These are phyloP conservation scores for Dioszegia aurantiaca DNA, from an alignment of 768 basidiomycete species.

Conservation along the genomic window DNA sequence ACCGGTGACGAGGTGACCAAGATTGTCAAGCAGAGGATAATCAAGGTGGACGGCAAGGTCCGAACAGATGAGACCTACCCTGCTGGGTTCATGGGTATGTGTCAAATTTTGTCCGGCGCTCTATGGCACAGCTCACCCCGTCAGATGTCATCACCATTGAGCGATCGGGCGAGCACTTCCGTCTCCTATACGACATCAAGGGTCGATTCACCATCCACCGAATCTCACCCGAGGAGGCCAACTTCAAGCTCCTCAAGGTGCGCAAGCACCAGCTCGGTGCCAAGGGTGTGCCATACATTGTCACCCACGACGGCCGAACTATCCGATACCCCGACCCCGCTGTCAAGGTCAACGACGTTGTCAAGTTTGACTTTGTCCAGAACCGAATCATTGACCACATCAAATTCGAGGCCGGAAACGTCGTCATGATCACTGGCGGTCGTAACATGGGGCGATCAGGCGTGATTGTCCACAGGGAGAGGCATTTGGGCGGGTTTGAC, in stretches of 20 bases:
- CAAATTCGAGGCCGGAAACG: slow-evolving; percentile 95
- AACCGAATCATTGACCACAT: slow-evolving; percentile 85
- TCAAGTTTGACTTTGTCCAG: slow-evolving; percentile 94
- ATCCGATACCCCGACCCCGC: slow-evolving; percentile 98
- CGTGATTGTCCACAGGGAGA: slow-evolving; percentile 92
- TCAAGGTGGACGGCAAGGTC: slow-evolving; percentile 99
- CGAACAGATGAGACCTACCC: slow-evolving; percentile 96
- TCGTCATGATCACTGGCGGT: slow-evolving; percentile 96
- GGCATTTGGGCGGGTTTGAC: slow-evolving; percentile 97
- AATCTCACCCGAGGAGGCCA: slow-evolving; percentile 94
- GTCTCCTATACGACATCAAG: slow-evolving; percentile 98
- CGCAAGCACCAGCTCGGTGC: slow-evolving; percentile 84
- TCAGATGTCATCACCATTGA: slow-evolving; percentile 94
- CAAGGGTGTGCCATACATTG: slow-evolving; percentile 92
- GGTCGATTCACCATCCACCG: slow-evolving; percentile 99
- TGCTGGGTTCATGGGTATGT: slow-evolving; percentile 91
- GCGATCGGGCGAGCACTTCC: slow-evolving; percentile 99
- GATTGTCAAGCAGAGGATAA: slow-evolving; percentile 91
- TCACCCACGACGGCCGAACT: slow-evolving; percentile 98
- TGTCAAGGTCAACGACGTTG: slow-evolving; percentile 94
- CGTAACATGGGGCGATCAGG: slow-evolving; percentile 99
- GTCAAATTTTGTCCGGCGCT: background rate
- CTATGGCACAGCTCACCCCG: slow-evolving; percentile 1
- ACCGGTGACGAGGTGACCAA: slow-evolving; percentile 92
- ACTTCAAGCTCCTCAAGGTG: slow-evolving; percentile 89